A percentile compares a stretch with the other conserved stretches of the same genome.
Conservation (phyloP, 2,329 filamentous ascomycete species). For the Ascomycota sp. region DNA sequence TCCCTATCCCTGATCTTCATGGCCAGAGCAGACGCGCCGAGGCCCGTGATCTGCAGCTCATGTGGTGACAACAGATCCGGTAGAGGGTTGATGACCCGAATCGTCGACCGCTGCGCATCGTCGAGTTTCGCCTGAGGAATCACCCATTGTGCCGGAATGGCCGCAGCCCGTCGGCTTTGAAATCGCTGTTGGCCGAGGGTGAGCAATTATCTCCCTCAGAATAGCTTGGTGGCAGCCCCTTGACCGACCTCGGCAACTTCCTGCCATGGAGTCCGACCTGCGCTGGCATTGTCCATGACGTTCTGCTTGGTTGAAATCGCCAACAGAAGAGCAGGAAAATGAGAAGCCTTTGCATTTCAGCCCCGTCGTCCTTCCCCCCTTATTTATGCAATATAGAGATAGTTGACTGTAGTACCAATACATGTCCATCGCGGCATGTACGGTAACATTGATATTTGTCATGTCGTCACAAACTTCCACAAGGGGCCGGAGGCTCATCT, state of each 20-base stretch:
- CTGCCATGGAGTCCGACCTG: constrained; percentile 1
- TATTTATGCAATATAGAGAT: too few species aligned
- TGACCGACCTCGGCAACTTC: constrained; percentile 2
- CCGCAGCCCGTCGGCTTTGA: constrained; percentile 1
- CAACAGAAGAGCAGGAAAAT: too few species aligned
- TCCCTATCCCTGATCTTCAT: constrained; percentile 3
- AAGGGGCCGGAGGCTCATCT: too few species aligned
- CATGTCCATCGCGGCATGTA: too few species aligned
- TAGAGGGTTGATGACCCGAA: constrained; percentile 1
- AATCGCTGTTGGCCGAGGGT: constrained; percentile 2
- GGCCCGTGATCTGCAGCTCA: constrained; percentile 7
- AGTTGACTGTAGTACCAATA: too few species aligned
- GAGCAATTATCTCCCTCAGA: neutral
- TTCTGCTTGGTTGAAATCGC: too few species aligned
- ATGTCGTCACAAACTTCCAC: too few species aligned
- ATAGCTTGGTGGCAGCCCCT: too few species aligned
- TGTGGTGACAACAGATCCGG: constrained; percentile 3
- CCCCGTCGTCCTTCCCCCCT: too few species aligned
- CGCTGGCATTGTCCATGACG: neutral
- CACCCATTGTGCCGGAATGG: constrained; percentile 3
- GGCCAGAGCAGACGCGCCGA: constrained; percentile 4
- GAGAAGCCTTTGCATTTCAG: too few species aligned
- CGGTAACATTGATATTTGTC: too few species aligned
- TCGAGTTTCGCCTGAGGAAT: constrained; percentile 3
- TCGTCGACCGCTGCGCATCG: constrained; percentile 3